These are phyloP conservation scores for Chrysoporthe cubensis DNA, from an alignment of 2,329 filamentous ascomycete species.

Conservation along the genomic window DNA sequence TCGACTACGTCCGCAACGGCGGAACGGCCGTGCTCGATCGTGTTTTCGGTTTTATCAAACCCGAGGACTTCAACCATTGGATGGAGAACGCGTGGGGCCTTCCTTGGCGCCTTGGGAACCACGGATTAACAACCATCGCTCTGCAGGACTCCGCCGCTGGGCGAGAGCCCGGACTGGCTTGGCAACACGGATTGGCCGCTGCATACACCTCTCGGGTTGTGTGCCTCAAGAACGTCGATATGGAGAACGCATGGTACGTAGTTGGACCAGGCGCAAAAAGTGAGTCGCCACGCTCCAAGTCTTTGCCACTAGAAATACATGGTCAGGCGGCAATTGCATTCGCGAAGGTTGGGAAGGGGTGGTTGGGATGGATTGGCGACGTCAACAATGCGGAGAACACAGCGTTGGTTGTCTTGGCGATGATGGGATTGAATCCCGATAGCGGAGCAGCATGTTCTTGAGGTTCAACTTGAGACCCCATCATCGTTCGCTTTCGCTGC, in stretches of 20 bases:
- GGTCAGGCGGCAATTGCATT: slow-evolving; percentile 9
- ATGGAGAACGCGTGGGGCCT: slow-evolving; percentile 3
- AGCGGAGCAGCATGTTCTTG: neutral
- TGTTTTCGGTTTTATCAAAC: neutral
- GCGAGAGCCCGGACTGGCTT: neutral
- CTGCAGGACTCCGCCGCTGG: neutral
- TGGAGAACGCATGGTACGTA: slow-evolving; percentile 9
- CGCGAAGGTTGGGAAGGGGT: slow-evolving; percentile 9
- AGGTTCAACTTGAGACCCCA: neutral
- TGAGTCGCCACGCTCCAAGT: neutral
- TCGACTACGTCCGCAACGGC: slow-evolving; percentile 9
- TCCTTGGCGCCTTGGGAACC: slow-evolving; percentile 5
- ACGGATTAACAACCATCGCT: neutral
- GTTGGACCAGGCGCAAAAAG: neutral
- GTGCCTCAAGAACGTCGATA: slow-evolving; percentile 5
- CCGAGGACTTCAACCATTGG: neutral
- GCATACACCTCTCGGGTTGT: neutral
- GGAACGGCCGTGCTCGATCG: slow-evolving; percentile 4
- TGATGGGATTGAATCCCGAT: slow-evolving; percentile 10
- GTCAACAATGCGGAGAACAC: neutral
- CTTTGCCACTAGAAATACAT: neutral
- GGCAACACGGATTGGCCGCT: neutral
- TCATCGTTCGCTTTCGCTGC: neutral
- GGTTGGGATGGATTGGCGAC: slow-evolving; percentile 4
- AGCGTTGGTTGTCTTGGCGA: neutral